phyloP scores from a whole-genome alignment of 1,139 yeast genomes.

The Casaregolazyma suthepensis region DNA sequence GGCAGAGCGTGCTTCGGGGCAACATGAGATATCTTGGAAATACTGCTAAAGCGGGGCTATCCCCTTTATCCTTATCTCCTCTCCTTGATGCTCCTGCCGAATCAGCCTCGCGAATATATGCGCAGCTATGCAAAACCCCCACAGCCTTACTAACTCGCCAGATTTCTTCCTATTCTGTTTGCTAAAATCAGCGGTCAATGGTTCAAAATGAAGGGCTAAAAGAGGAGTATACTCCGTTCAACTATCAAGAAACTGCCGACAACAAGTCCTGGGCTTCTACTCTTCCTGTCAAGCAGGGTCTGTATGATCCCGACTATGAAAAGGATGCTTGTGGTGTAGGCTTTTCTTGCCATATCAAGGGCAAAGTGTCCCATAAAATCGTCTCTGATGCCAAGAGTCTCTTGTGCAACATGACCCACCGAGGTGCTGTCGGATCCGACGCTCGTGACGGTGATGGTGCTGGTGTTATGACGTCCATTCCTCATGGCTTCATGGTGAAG shows the following conservation, averaged over 20 bases:
- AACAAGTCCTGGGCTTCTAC: conserved; percentile 90
- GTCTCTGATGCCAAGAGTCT: conserved; percentile 80
- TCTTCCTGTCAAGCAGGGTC: conserved; percentile 80
- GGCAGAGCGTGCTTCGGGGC: neutral
- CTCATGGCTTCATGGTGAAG: conserved; percentile 77
- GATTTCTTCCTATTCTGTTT: neutral
- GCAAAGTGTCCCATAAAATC: conserved; percentile 80
- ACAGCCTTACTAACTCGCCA: neutral
- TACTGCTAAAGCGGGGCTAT: too few species aligned
- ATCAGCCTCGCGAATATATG: neutral
- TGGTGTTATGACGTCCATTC: conserved; percentile 89
- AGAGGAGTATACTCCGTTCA: conserved; percentile 39
- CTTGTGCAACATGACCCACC: conserved; percentile 95
- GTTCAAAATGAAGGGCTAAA: conserved; percentile 17
- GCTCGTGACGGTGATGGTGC: conserved; percentile 99
- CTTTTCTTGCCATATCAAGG: conserved; percentile 91
- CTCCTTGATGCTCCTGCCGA: neutral
- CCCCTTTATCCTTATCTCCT: neutral
- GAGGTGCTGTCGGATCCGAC: conserved; percentile 95
- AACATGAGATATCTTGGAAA: neutral
- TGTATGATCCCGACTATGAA: conserved; percentile 89
- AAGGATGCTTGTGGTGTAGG: conserved; percentile 99
- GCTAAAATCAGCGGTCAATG: conserved; percentile 7
- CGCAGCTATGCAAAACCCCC: neutral
- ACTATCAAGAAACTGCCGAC: conserved; percentile 68